Evolutionary conservation across 2,329 filamentous ascomycete species (phyloP), one percentile per base, ranked within the genome.

Genomic region (Ceratocystis albifundus): DNA sequence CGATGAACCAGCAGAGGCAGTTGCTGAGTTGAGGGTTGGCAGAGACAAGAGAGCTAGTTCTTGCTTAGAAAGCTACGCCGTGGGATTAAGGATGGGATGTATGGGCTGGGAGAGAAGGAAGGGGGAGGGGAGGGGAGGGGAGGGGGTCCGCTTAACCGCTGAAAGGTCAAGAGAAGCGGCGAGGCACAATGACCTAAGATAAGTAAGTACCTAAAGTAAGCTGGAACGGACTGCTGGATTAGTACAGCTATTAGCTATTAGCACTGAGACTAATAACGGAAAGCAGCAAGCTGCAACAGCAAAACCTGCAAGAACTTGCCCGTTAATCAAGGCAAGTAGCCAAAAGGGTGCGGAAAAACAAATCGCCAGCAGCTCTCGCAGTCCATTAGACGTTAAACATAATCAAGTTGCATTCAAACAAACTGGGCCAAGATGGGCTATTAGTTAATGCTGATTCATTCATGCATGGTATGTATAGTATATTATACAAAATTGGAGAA

Each of bases 1-100:
- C 44, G 46, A 50, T 36, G 65, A 64, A 59, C n/a, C 15, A 67
- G 65, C 36, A 41, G 36, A 41, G 10, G 36, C 36, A 66, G 50
- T 62, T 48, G 55, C 41, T 57, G 50, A 59, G 61, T 65, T 65
- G 32, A 53, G 48, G 44, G 41, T 62, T 46, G 61, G 36, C 12
- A 41, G 44, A 62, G 61, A 30, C 55, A 59, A 36, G 55, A 41
- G 36, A 12, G 36, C 36, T 12, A 41, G 36, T 41, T 41, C 10
- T 36, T 59, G 55, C 61, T 62, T 46, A 62, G 41, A 30, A 62
- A 46, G 20, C 41, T 28, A 46, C 20, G 32, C 17, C 36, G 20
- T 62, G 36, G 36, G 48, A 53, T 53, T 22, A n/a, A 32, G 55
- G 25, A 30, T 59, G 55, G 17, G 55, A 59, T 59, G 55, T 28